Base-by-base conservation (phyloP, 441 rosid species). In the Gossypium aridum region DNA sequence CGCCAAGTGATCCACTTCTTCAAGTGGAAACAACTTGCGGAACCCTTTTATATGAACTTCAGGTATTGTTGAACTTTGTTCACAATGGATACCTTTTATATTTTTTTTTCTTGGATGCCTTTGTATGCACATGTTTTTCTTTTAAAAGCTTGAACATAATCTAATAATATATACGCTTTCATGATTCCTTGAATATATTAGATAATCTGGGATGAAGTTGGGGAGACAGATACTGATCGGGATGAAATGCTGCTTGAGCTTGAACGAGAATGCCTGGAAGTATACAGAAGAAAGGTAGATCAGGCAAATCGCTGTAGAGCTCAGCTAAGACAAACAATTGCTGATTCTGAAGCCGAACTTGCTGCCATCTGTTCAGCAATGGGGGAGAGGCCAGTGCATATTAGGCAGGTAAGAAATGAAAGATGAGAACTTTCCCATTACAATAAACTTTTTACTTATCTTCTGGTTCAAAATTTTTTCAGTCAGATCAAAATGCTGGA, bases 131-230 rank as follows among this genome's bases (percentile, higher is more conserved):
- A 23, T 49, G 12, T 7, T 26, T 3, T 1, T 4, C 16, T 10
- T 37, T 17, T 10, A 61, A 56, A 61, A 43, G 45, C n/a, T 34
- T 56, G n/a, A 62, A 51, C 53, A 37, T 65, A 14, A 71, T 55
- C 62, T 37, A 13, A 49, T 53, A 3, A 55, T n/a, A n/a, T n/a
- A n/a, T 16, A 34, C 22, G 1, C 16, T 39, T 53, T 6, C 51
- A 56, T 77, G 49, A 3, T 74, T 75, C 51, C 22, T 31, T 72
- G n/a, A n/a, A n/a, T n/a, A n/a, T n/a, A n/a, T n/a, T n/a, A 96
- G 99, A 88, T 93, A 60, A 93, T 93, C 31, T 96, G 99, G 99
- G 90, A 96, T 85, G 99, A 96, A 86, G 97, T 96, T 72, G 99
- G 99, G 56, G 99, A 94, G 85, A 76, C 90, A 2, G 92, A 92